phyloP scores from a whole-genome alignment of 768 basidiomycete genomes.

The Favolaschia claudopus region DNA sequence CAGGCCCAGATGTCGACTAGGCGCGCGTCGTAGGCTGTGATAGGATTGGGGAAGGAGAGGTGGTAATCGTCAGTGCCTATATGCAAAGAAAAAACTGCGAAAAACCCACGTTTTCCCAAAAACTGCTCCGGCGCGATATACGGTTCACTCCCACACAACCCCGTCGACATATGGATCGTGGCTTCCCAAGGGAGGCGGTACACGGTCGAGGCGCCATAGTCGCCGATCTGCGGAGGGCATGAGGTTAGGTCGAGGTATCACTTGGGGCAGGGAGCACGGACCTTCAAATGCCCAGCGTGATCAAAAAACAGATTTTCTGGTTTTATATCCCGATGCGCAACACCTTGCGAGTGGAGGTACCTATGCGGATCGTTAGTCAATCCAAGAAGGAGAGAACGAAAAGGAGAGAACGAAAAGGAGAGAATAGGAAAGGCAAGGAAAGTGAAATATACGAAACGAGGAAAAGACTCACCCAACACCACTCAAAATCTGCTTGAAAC shows the following conservation, averaged over 20 bases:
- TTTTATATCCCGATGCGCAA: constrained; percentile 98
- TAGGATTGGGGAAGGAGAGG: not conserved
- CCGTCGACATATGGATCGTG: constrained; percentile 96
- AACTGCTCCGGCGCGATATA: constrained; percentile 99
- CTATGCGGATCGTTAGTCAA: too few relatives aligned
- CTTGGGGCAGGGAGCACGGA: constrained; percentile 43
- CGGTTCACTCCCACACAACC: constrained; percentile 96
- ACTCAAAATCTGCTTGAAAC: constrained; percentile 93
- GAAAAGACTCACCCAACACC: too few relatives aligned
- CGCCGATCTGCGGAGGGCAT: constrained; percentile 75
- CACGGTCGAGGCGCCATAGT: constrained; percentile 99
- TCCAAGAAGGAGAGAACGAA: too few relatives aligned
- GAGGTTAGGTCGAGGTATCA: not conserved
- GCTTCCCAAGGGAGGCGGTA: constrained; percentile 98
- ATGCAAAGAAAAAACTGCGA: constrained; percentile 36
- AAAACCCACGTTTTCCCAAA: constrained; percentile 88
- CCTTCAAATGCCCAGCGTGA: constrained; percentile 92
- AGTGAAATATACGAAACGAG: too few relatives aligned
- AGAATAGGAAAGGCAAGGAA: too few relatives aligned
- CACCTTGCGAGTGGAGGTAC: constrained; percentile 95
- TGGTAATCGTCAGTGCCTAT: constrained; percentile 40
- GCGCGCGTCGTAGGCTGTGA: constrained; percentile 94
- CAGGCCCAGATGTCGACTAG: constrained; percentile 98
- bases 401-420: too few relatives aligned
- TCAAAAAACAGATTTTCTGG: constrained; percentile 98